These are phyloP conservation scores for Fusarium buxicola DNA, from an alignment of 2,329 filamentous ascomycete genomes.

Conservation along the genomic window DNA sequence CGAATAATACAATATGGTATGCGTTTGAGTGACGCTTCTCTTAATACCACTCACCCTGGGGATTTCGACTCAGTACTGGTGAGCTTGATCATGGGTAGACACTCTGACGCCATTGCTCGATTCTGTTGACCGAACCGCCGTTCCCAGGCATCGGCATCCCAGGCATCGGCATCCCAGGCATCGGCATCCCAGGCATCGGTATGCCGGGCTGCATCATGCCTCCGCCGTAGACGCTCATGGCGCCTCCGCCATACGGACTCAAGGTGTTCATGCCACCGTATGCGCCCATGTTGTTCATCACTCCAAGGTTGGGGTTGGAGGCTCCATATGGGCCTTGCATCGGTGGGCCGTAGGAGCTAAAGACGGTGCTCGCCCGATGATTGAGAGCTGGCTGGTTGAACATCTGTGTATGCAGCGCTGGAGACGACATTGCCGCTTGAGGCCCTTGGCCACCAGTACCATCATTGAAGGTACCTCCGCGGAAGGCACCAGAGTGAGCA, in stretches of 20 bases:
- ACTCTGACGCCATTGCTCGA: slow-evolving; percentile 58
- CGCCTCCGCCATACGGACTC: slow-evolving; percentile 37
- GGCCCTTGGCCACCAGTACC: slow-evolving; percentile 56
- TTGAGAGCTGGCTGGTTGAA: slow-evolving; percentile 38
- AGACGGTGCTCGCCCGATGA: slow-evolving; percentile 48
- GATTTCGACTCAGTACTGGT: not conserved
- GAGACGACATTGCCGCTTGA: slow-evolving; percentile 44
- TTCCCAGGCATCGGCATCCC: slow-evolving; percentile 45
- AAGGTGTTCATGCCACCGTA: slow-evolving; percentile 41
- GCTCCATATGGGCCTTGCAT: slow-evolving; percentile 43
- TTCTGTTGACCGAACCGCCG: slow-evolving; percentile 50
- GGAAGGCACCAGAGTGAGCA: slow-evolving; percentile 59
- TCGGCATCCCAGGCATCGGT: slow-evolving; percentile 18
- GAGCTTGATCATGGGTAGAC: slow-evolving; percentile 49
- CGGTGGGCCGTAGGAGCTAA: slow-evolving; percentile 48
- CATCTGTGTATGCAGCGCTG: slow-evolving; percentile 44
- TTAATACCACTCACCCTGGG: not conserved
- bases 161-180: slow-evolving; percentile 42
- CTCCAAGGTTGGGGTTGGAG: slow-evolving; percentile 38
- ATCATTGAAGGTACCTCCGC: slow-evolving; percentile 67
- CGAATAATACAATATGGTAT: slow-evolving; percentile 21
- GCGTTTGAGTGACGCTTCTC: not conserved
- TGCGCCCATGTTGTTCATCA: slow-evolving; percentile 37
- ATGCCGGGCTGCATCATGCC: slow-evolving; percentile 46
- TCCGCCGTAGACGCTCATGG: slow-evolving; percentile 46